A percentile compares a stretch with the other conserved stretches of the same genome.
phyloP scores from a whole-genome alignment of 495 filamentous ascomycete species.

The Chaetomium fimeti region DNA sequence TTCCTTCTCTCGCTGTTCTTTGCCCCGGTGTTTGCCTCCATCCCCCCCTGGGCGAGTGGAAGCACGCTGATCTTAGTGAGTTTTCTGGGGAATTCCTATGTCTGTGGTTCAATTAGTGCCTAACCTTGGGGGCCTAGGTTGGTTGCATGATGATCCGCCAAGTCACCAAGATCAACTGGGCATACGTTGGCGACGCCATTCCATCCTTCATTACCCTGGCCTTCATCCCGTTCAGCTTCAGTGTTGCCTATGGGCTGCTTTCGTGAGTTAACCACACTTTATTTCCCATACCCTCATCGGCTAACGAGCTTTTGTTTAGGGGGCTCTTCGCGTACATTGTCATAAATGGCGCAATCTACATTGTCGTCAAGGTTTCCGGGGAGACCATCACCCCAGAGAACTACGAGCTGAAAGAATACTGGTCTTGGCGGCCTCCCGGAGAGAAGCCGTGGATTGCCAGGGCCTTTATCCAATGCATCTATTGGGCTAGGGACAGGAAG shows the following conservation, averaged over 20 bases:
- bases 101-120: not conserved
- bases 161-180: conserved; percentile 54
- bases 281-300: not conserved
- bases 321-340: conserved; percentile 71
- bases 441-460: conserved; percentile 39
- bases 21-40: conserved; percentile 77
- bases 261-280: conserved; percentile 45
- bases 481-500: conserved; percentile 22
- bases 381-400: conserved; percentile 66
- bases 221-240: conserved; percentile 80
- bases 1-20: conserved; percentile 82
- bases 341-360: conserved; percentile 64
- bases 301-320: conserved; percentile 34
- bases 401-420: conserved; percentile 71
- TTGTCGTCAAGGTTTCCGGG: conserved; percentile 50
- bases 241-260: conserved; percentile 75
- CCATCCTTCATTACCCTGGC: conserved; percentile 78
- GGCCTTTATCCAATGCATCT: conserved; percentile 16
- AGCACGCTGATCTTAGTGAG: conserved; percentile 73
- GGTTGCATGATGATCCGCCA: conserved; percentile 59
- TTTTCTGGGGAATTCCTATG: not conserved
- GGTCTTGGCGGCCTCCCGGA: conserved; percentile 59
- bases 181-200: conserved; percentile 64
- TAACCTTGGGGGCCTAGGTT: conserved; percentile 36
- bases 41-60: conserved; percentile 82